Base-by-base conservation (phyloP, 345 rosid species). In the Euphorbia peplus region DNA sequence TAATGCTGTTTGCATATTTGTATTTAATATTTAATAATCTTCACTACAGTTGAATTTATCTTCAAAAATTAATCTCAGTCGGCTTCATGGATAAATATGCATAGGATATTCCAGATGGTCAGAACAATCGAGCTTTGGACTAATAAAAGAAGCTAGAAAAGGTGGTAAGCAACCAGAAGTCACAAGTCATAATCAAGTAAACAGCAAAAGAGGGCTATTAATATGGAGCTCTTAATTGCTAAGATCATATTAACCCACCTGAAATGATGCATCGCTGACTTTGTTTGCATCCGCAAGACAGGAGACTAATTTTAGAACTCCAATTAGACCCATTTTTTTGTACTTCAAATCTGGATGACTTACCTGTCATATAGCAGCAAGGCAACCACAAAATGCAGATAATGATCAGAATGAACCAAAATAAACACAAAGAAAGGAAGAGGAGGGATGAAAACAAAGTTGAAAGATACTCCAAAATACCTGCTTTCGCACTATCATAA, bases 261-360 rank as follows among this genome's bases (percentile, higher is more conserved):
- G 82, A 30, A 82, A 72, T 55, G 85, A 75, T 79, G 78, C 59
- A 57, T 62, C 51, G 25, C 79, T 68, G 73, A 63, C 75, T 80
- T 70, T 62, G 63, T 72, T 81, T 74, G 63, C 81, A 81, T 81
- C 85, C 13, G 84, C 91, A 60, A 91, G 79, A 78, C 84, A 80
- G 41, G 91, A 85, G 63, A 89, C 85, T 57, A 89, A 82, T 81
- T 86, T 86, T 65, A 91, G 77, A 59, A 79, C 83, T 66, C 97
- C 97, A 60, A 89, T 86, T 69, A 89, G 60, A 7, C 97, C 97
- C 91, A 91, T 91, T 84, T 77, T 89, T 83, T 86, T 87, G 88
- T 87, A 91, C 79, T 83, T 87, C 73, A 89, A 56, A 64, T 87
- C 90, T 15, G 88, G 79, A 80, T 91, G 97, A 79, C 75, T 84